Evolutionary conservation across 179 eudicot genomes (phyloP), one percentile per base, ranked within the genome.

Genomic region (Kewa caespitosa): DNA sequence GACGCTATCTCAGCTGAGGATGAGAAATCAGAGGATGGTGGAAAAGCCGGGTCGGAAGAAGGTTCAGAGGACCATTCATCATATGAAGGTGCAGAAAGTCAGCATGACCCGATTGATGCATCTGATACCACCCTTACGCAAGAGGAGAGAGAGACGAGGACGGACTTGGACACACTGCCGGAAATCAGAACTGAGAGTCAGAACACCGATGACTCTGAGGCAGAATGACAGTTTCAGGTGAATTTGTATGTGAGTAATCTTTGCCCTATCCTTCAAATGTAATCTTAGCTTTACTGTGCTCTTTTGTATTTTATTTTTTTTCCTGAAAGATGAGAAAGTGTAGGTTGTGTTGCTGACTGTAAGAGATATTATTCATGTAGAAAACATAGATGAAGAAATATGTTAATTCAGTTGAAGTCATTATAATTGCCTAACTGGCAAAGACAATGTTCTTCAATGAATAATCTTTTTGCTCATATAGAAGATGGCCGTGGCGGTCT

Each of bases 141-240:
- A 74, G 85, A 85, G 65, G 90, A 83, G 81, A 87, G 55, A 67
- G 90, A 85, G 46, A 74, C 80, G 18, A 83, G 75, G 36, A 73
- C 31, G 18, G 90, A 89, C 79, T 78, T 86, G 59, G 87, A 81
- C 74, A 80, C 88, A 42, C 73, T 87, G 80, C 90, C 92, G 0
- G 89, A 84, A 38, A 88, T 87, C 77, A 81, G 77, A 86, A 84
- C 69, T 12, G 92, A 86, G 82, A 85, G 82, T 78, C 86, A 79
- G 65, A 79, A 76, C 30, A 69, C 65, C 18, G 87, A 85, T 59
- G 91, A 80, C 38, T 80, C 75, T 78, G 83, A 78, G 63, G 88
- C 87, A 43, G 90, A 90, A 72, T 87, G 79, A 90, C 27, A 43
- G 32, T n/a, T 59, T 42, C 59, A 23, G 52, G 68, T 74, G 62